Evolutionary conservation across 148 eudicot species (phyloP), one percentile per base, ranked within the genome.

Genomic region (Pharnaceum exiguum): DNA sequence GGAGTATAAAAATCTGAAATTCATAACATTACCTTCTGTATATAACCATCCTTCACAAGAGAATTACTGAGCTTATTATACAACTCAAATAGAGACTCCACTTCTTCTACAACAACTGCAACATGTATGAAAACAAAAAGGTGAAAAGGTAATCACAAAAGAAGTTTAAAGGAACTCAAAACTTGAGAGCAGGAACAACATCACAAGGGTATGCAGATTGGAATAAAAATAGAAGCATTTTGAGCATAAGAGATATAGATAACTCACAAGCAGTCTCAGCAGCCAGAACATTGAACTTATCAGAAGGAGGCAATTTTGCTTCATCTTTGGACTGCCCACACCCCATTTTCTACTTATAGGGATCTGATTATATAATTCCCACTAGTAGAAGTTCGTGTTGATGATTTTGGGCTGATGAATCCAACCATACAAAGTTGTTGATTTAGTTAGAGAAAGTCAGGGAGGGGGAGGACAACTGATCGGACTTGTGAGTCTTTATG

Each of bases 61-160:
- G 65, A 67, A 52, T 68, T 68, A 59, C 72, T 60, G 23, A 73
- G 53, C 52, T 36, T 73, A 28, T 49, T 58, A 37, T 39, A 73
- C 5, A 73, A 55, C 7, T 73, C 77, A 52, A 7, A 57, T 28
- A 73, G 48, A 25, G 58, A 29, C 36, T 67, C 65, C 59, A 73
- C 69, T 59, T 73, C 77, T 33, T 62, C 67, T 43, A 35, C 63
- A 35, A 50, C 42, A 57, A 73, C 73, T 73, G 63, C 51, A 64
- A 42, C 59, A 59, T 32, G 25, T 38, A 9, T 3, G 15, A 35
- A 35, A 6, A 35, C 1, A 4, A 55, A 21, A 33, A 32, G 21
- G 21, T 35, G 12, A 6, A 7, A 35, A 12, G 8, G 12, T 35
- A 35, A 35, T 35, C 38, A 35, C n/a, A n/a, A n/a, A n/a, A n/a